Base-by-base conservation (phyloP, 208 protist species). In the Trypanosoma boissoni region DNA sequence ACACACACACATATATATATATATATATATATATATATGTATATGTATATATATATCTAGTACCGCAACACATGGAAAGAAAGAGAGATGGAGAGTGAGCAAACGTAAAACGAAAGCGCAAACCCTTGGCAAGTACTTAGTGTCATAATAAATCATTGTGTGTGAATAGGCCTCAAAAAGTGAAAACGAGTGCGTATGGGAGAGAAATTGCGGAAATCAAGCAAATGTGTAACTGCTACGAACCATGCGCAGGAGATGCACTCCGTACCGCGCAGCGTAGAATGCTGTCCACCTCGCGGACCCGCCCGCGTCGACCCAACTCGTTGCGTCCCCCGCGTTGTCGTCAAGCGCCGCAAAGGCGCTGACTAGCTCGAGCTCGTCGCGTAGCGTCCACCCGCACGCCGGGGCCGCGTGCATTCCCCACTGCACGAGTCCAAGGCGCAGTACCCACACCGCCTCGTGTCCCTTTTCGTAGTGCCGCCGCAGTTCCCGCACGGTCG, bases 381-480 rank as follows among this genome's bases (percentile, higher is more conserved):
- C 80, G 9, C 67, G 37, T 2, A 86, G 59, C 1, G 49, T 82
- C 83, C 86, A 94, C 0, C 69, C 61, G 41, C 55, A 57, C 34
- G 23, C 23, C 7, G 51, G 51, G 2, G 18, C 24, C 8, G n/a
- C 39, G n/a, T 48, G 4, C 4, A 78, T 20, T 44, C 73, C 86
- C 60, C 66, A 88, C 2, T 50, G 54, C 9, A 91, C 61, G 16
- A 94, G 58, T 6, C 67, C 83, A 1, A 89, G 65, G 1, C 86
- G 77, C 20, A 94, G 54, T 9, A 74, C 45, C 79, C 83, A 94
- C 44, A 88, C 72, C 14, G 64, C 60, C 52, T 90, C 86, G 27
- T 94, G 83, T 4, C 86, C 86, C 20, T 83, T 82, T 10, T 94
- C 81, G n/a, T 41, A 77, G 31, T 90, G 79, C 0, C 63, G 54